Evolutionary conservation across 108 stramenopile species (phyloP).

Genomic region (Mayamaea pseudoterrestris): DNA sequence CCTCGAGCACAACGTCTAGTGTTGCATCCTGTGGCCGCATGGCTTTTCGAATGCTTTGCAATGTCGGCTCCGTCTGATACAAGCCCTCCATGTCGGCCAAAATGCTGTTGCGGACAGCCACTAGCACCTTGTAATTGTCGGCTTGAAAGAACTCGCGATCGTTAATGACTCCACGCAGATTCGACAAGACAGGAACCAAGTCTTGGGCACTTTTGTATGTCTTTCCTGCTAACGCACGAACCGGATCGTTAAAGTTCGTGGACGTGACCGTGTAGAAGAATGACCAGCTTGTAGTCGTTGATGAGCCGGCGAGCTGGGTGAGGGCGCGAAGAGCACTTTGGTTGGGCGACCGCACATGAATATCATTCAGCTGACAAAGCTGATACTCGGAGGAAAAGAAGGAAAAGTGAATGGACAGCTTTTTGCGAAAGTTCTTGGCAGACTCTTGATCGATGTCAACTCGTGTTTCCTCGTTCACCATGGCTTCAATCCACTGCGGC

Average conservation of each 20-base stretch:
- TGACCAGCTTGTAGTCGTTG: slow-evolving; percentile 38
- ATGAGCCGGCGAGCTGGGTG: background rate
- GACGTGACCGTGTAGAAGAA: slow-evolving; percentile 64
- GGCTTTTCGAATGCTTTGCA: slow-evolving; percentile 25
- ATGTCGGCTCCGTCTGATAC: slow-evolving; percentile 30
- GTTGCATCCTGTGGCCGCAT: no score
- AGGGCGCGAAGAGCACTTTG: slow-evolving; percentile 23
- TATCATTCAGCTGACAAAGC: slow-evolving; percentile 63
- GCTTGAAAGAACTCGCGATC: slow-evolving; percentile 70
- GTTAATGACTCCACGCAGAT: slow-evolving; percentile 63
- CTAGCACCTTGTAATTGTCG: slow-evolving; percentile 58
- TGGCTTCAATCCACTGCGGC: no score
- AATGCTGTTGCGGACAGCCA: slow-evolving; percentile 56
- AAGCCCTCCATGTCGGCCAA: slow-evolving; percentile 57
- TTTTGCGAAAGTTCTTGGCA: no score
- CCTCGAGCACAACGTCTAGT: slow-evolving; percentile 58
- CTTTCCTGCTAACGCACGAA: slow-evolving; percentile 53
- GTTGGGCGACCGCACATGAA: slow-evolving; percentile 49
- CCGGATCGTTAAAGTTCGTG: slow-evolving; percentile 40
- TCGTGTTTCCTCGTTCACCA: no score
- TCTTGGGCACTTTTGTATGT: slow-evolving; percentile 59
- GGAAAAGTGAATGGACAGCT: no score
- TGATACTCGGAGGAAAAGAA: slow-evolving; percentile 63
- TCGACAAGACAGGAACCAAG: slow-evolving; percentile 54
- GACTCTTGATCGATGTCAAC: no score